Conservation (phyloP, 768 basidiomycete species). For the Lyophyllum decastes region DNA sequence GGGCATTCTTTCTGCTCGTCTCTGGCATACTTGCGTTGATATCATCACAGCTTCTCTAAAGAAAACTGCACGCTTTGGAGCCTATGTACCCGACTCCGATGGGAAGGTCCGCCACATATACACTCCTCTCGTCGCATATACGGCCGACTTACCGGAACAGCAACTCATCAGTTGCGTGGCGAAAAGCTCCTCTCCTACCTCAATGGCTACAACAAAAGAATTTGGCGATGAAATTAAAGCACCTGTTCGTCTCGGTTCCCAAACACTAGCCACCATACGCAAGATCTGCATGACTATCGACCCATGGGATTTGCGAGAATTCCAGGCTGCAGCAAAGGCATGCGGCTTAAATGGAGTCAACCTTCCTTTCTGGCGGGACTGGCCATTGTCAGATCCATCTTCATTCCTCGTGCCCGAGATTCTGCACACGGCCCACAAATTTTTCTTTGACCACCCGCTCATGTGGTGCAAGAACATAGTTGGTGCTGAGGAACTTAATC, state of each 20-base stretch:
- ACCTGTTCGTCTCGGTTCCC: background rate
- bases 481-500: conserved; percentile 4
- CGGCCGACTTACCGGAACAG: conserved; percentile 6
- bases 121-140: conserved; percentile 1
- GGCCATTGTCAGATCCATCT: background rate
- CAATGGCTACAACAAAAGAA: background rate
- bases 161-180: background rate
- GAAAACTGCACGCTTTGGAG: background rate
- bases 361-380: conserved; percentile 3
- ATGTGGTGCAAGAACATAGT: background rate
- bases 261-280: background rate
- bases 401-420: background rate
- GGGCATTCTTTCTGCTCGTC: background rate
- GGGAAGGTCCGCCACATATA: background rate
- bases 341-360: conserved; percentile 19
- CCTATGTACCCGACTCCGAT: background rate
- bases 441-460: background rate
- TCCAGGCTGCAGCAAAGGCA: background rate
- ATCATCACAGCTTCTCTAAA: background rate
- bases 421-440: background rate
- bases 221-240: background rate
- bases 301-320: background rate
- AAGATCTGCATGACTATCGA: background rate
- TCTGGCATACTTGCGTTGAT: background rate
- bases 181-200: background rate